Conservation (phyloP, 176 grass and related monocot species). For the Poa pratensis region DNA sequence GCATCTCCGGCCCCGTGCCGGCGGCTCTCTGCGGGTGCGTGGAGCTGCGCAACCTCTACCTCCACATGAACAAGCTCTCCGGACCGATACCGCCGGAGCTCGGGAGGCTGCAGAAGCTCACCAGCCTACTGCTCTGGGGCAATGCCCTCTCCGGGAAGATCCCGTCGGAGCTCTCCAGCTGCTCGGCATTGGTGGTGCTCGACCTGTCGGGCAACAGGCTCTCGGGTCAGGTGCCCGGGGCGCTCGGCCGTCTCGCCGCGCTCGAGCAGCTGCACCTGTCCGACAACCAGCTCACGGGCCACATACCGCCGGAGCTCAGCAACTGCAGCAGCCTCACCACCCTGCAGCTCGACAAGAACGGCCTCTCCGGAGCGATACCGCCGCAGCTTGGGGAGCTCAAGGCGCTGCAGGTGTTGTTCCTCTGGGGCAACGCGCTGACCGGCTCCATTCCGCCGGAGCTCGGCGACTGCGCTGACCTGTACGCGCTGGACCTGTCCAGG, state of each 20-base stretch:
- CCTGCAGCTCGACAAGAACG: slow-evolving; percentile 83
- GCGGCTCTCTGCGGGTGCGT: slow-evolving; percentile 69
- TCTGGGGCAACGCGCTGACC: slow-evolving; percentile 79
- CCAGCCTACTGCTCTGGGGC: slow-evolving; percentile 88
- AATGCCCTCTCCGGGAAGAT: slow-evolving; percentile 69
- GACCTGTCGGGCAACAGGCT: slow-evolving; percentile 81
- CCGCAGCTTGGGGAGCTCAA: slow-evolving; percentile 63
- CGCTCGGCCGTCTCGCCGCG: slow-evolving; percentile 58
- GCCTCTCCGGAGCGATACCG: slow-evolving; percentile 60
- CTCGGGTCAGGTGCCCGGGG: slow-evolving; percentile 61
- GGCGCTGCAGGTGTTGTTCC: slow-evolving; percentile 74
- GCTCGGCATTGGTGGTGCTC: slow-evolving; percentile 72
- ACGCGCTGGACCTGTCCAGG: slow-evolving; percentile 82
- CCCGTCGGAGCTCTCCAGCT: slow-evolving; percentile 71
- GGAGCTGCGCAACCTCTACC: slow-evolving; percentile 83
- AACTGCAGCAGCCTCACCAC: slow-evolving; percentile 83
- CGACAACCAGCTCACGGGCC: slow-evolving; percentile 76
- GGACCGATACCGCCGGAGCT: slow-evolving; percentile 66
- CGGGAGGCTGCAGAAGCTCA: slow-evolving; percentile 77
- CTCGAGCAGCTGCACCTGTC: slow-evolving; percentile 87
- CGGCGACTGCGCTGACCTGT: slow-evolving; percentile 76
- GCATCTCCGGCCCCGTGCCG: slow-evolving; percentile 70
- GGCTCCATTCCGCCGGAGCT: slow-evolving; percentile 64
- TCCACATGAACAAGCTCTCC: slow-evolving; percentile 90
- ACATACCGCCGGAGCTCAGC: slow-evolving; percentile 61